Conservation (phyloP, 495 filamentous ascomycete genomes). For the Sordaria brevicollis region DNA sequence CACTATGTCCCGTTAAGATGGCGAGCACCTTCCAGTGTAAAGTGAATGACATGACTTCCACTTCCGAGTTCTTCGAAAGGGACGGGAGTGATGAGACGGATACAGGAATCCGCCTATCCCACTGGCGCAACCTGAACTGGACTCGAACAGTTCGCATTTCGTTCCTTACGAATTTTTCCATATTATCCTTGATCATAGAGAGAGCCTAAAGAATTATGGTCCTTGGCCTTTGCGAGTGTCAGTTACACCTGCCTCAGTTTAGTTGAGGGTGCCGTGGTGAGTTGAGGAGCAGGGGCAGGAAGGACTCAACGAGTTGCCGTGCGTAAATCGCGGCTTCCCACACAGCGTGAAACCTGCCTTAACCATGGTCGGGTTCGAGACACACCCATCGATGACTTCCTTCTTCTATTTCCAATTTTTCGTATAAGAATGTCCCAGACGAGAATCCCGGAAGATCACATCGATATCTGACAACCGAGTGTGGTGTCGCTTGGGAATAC, state of each 20-base stretch:
- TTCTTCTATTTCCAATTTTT: too few species aligned
- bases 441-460: too few species aligned
- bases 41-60: background rate
- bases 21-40: background rate
- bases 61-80: too few species aligned
- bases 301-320: background rate
- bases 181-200: background rate
- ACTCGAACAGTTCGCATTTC: background rate
- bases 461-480: background rate
- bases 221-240: background rate
- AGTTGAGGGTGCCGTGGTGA: background rate
- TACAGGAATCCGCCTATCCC: background rate
- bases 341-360: background rate
- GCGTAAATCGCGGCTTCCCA: background rate
- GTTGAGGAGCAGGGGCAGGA: background rate
- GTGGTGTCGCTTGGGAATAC: background rate
- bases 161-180: background rate
- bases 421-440: too few species aligned
- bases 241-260: background rate
- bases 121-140: too few species aligned
- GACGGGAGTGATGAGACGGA: background rate
- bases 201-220: background rate
- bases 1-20: background rate
- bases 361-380: background rate
- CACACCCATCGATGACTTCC: too few species aligned